Evolutionary conservation across 2,329 filamentous ascomycete genomes (phyloP).

Genomic region (Stemphylium lycopersici): DNA sequence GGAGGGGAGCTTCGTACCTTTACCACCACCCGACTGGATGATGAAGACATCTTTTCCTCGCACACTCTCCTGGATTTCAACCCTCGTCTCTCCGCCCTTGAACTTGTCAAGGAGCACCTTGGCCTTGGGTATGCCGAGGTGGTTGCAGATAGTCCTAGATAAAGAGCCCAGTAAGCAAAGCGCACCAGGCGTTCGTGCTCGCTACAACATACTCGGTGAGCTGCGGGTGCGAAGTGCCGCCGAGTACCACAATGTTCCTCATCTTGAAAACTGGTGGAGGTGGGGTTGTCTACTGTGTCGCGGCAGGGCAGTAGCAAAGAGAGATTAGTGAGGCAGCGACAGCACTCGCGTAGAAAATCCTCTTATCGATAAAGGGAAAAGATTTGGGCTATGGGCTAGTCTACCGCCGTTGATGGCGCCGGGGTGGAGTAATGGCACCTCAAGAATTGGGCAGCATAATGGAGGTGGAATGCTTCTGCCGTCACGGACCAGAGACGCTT

Average conservation of each 20-base stretch:
- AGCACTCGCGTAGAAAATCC: slow-evolving; percentile 8
- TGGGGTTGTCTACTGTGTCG: slow-evolving; percentile 6
- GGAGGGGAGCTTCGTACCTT: slow-evolving; percentile 44
- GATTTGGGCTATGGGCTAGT: slow-evolving; percentile 1
- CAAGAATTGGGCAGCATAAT: slow-evolving; percentile 43
- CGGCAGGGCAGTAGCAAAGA: slow-evolving; percentile 13
- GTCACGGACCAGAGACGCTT: slow-evolving; percentile 33
- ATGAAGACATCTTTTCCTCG: slow-evolving; percentile 98
- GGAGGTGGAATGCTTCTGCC: slow-evolving; percentile 24
- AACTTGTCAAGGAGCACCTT: slow-evolving; percentile 90
- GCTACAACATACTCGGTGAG: slow-evolving; percentile 66
- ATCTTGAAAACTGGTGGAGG: slow-evolving; percentile 67
- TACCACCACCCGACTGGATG: slow-evolving; percentile 89
- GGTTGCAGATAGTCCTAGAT: slow-evolving; percentile 73
- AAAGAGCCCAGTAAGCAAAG: slow-evolving; percentile 12
- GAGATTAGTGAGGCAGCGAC: slow-evolving; percentile 8
- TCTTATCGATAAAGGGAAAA: slow-evolving; percentile 15
- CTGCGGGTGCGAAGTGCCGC: slow-evolving; percentile 89
- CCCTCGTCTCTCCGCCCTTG: slow-evolving; percentile 90
- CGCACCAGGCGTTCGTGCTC: not conserved
- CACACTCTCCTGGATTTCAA: slow-evolving; percentile 95
- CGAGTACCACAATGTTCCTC: slow-evolving; percentile 91
- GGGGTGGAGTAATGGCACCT: slow-evolving; percentile 25
- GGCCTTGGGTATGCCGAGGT: slow-evolving; percentile 84
- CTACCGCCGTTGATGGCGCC: slow-evolving; percentile 29